These are phyloP conservation scores for Chaetomiaceae sp. DNA, from an alignment of 2,329 filamentous ascomycete species.

Conservation along the genomic window DNA sequence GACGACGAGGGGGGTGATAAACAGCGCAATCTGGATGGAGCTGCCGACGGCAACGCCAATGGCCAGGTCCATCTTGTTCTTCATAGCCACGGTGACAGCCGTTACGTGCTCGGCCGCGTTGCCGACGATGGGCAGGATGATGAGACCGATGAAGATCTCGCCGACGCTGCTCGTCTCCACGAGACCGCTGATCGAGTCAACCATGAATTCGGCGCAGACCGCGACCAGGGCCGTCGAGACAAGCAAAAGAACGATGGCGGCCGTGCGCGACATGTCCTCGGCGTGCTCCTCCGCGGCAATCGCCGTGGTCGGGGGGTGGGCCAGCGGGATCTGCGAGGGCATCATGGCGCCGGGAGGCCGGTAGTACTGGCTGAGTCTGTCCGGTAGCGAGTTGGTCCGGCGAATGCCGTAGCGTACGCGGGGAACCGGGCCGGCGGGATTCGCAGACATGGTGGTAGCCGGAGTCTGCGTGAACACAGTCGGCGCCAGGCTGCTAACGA, in stretches of 20 bases:
- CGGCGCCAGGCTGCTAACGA: slow-evolving; percentile 62
- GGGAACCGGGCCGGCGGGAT: slow-evolving; percentile 43
- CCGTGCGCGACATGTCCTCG: slow-evolving; percentile 46
- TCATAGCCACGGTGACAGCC: slow-evolving; percentile 62
- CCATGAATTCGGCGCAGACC: slow-evolving; percentile 63
- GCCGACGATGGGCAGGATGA: slow-evolving; percentile 66
- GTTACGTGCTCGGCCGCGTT: slow-evolving; percentile 70
- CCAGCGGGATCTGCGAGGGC: slow-evolving; percentile 40
- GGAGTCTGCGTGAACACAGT: slow-evolving; percentile 57
- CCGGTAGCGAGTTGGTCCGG: slow-evolving; percentile 68
- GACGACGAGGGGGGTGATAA: slow-evolving; percentile 64
- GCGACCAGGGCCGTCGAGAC: slow-evolving; percentile 61
- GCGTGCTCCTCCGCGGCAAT: slow-evolving; percentile 34
- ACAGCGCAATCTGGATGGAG: slow-evolving; percentile 66
- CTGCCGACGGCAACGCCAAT: slow-evolving; percentile 66
- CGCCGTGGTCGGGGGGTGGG: slow-evolving; percentile 28
- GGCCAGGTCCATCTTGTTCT: slow-evolving; percentile 71
- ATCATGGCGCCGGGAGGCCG: slow-evolving; percentile 46
- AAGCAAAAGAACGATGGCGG: slow-evolving; percentile 56
- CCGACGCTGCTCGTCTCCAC: slow-evolving; percentile 50
- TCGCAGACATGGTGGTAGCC: slow-evolving; percentile 25
- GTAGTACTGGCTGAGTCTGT: slow-evolving; percentile 50
- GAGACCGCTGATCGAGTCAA: slow-evolving; percentile 60
- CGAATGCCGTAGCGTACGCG: slow-evolving; percentile 60
- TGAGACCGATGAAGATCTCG: slow-evolving; percentile 64